These are phyloP conservation scores for Daedaleopsis nitida DNA, from an alignment of 768 basidiomycete species.

Conservation along the genomic window DNA sequence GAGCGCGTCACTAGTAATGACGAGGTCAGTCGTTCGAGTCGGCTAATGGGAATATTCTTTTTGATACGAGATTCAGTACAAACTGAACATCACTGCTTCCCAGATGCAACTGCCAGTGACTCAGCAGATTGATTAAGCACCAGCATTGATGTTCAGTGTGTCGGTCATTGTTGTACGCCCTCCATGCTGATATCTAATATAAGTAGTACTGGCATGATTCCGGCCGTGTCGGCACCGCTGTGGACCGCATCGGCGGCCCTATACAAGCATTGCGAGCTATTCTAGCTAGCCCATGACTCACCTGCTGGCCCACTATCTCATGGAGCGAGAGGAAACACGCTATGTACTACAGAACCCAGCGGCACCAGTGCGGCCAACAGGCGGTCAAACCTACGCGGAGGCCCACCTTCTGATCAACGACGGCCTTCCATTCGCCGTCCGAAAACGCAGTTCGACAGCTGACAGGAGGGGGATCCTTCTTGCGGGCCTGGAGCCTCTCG, in stretches of 20 bases:
- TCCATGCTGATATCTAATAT: too few relatives aligned
- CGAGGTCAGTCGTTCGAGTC: slow-evolving; percentile 70
- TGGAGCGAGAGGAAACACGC: too few relatives aligned
- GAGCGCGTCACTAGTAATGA: slow-evolving; percentile 73
- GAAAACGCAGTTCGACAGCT: slow-evolving; percentile 1
- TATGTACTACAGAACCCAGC: too few relatives aligned
- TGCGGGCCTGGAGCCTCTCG: neutral
- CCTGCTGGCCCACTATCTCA: neutral
- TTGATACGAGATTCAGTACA: neutral
- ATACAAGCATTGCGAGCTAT: too few relatives aligned
- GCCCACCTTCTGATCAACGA: neutral
- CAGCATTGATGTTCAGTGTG: too few relatives aligned
- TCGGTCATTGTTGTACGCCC: too few relatives aligned
- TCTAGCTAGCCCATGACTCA: neutral
- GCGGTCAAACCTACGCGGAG: neutral
- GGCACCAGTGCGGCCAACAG: neutral
- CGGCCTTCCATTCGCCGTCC: neutral
- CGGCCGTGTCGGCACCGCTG: too few relatives aligned
- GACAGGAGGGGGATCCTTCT: slow-evolving; percentile 1
- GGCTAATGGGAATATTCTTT: slow-evolving; percentile 37
- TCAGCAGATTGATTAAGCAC: too few relatives aligned
- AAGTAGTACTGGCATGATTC: too few relatives aligned
- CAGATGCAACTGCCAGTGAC: too few relatives aligned
- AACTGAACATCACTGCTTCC: too few relatives aligned
- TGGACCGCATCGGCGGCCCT: too few relatives aligned